Evolutionary conservation across 1,284 basidiomycete genomes (phyloP), one percentile per base, ranked within the genome.

Genomic region (Moniliophthora roreri): DNA sequence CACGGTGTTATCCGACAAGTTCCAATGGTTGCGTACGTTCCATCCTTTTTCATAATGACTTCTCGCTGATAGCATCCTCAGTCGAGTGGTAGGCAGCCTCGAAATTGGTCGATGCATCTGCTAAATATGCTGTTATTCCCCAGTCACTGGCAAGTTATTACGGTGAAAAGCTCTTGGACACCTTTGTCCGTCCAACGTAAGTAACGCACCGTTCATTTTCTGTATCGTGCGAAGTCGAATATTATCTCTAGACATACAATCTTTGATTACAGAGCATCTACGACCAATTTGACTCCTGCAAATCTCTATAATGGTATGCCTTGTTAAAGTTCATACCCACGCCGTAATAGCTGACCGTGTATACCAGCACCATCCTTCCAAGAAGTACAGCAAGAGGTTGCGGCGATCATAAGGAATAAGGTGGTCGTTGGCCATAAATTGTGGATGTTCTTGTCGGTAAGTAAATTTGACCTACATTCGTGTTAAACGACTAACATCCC

Each of bases 391-490:
- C 63, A 69, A 18, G 67, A 65, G 21, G 79, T 82, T 5, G 70
- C 73, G 13, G 62, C 63, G 9, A 60, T 79, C 40, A 71, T 83
- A 35, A 65, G 62, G 11, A 69, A 72, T 53, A 82, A 80, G 63
- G 75, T 83, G 28, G 63, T 84, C 44, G 72, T 84, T 28, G 82
- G 83, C 35, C 77, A 84, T 60, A 67, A 70, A 26, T 62, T 84
- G 13, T 84, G 81, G 81, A 66, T 73, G 24, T 78, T 81, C 58
- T 66, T 84, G 54, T 80, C 81, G 48, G 82, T 82, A 60, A 47
- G 72, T 63, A 50, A 51, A 9, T 36, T 20, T 46, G 20, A 13
- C 21, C 8, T 23, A 16, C 4, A 8, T 26, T 9, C 36, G 6
- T 39, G 21, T n/a, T n/a, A n/a, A n/a, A n/a, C n/a, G n/a, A n/a